These are phyloP conservation scores for Phytophthora pisi DNA, from an alignment of 352 stramenopile species.

Conservation along the genomic window DNA sequence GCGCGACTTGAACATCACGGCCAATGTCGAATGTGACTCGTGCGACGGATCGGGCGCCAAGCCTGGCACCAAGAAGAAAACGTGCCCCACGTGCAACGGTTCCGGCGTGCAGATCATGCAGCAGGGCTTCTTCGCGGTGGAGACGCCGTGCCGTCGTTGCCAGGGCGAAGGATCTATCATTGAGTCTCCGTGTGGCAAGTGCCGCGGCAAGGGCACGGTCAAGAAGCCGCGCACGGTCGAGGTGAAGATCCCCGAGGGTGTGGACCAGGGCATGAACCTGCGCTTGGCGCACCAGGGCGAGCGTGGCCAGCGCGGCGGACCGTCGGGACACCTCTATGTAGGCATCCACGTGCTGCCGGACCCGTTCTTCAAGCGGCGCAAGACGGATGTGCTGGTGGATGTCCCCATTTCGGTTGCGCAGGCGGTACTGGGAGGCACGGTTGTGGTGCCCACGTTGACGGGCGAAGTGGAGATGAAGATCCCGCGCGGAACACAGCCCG, in stretches of 20 bases:
- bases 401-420: slow-evolving; percentile 94
- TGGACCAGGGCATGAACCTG: slow-evolving; percentile 97
- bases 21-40: slow-evolving; percentile 78
- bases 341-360: slow-evolving; percentile 94
- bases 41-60: slow-evolving; percentile 86
- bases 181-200: slow-evolving; percentile 82
- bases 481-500: slow-evolving; percentile 94
- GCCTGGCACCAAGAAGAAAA: slow-evolving; percentile 82
- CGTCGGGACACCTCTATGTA: slow-evolving; percentile 94
- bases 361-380: slow-evolving; percentile 96
- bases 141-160: slow-evolving; percentile 86
- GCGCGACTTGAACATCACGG: slow-evolving; percentile 87
- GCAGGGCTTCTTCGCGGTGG: slow-evolving; percentile 90
- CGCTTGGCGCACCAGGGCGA: slow-evolving; percentile 93
- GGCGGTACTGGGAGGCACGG: slow-evolving; percentile 91
- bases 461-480: slow-evolving; percentile 98
- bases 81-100: slow-evolving; percentile 80
- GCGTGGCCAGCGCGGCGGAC: slow-evolving; percentile 80
- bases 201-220: slow-evolving; percentile 77
- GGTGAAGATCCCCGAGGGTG: slow-evolving; percentile 94
- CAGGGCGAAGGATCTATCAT: slow-evolving; percentile 83
- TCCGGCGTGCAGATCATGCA: slow-evolving; percentile 88
- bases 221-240: slow-evolving; percentile 94
- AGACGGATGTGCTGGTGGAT: slow-evolving; percentile 94
- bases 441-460: slow-evolving; percentile 97